These are phyloP conservation scores for Arxiozyma heterogenica DNA, from an alignment of 1,139 yeast species.

Conservation along the genomic window DNA sequence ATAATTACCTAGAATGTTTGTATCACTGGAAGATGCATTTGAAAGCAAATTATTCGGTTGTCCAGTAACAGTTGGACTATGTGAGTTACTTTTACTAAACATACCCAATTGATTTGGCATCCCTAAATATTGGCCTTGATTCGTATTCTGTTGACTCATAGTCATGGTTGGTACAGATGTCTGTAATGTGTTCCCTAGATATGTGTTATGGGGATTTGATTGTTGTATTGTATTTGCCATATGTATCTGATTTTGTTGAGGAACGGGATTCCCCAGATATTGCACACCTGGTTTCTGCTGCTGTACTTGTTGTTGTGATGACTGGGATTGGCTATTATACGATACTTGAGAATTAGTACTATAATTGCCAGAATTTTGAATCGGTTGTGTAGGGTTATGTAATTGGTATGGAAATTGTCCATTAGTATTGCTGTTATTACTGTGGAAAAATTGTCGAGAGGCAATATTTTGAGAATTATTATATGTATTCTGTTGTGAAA, in stretches of 20 bases:
- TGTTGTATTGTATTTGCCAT: background rate
- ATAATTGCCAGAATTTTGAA: background rate
- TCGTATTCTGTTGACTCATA: constrained; percentile 2
- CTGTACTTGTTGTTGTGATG: constrained; percentile 7
- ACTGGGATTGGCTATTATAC: constrained; percentile 9
- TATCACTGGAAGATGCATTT: constrained; percentile 1
- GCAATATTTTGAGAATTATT: background rate
- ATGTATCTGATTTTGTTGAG: background rate
- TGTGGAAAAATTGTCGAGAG: background rate
- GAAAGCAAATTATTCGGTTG: constrained; percentile 5
- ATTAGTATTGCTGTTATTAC: background rate
- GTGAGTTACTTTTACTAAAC: background rate
- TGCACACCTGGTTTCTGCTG: constrained; percentile 11
- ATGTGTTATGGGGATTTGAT: background rate
- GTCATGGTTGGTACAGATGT: background rate
- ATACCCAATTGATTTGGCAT: background rate
- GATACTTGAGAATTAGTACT: constrained; percentile 3
- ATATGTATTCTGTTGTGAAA: background rate
- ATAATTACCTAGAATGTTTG: constrained; percentile 48
- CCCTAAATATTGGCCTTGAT: constrained; percentile 3
- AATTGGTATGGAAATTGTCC: background rate
- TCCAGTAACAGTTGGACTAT: constrained; percentile 3
- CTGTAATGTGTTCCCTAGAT: constrained; percentile 1
- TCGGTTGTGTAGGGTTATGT: background rate
- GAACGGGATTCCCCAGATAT: background rate